Conservation (phyloP, 2,329 filamentous ascomycete species). For the Rhexocercosporidium sp. region DNA sequence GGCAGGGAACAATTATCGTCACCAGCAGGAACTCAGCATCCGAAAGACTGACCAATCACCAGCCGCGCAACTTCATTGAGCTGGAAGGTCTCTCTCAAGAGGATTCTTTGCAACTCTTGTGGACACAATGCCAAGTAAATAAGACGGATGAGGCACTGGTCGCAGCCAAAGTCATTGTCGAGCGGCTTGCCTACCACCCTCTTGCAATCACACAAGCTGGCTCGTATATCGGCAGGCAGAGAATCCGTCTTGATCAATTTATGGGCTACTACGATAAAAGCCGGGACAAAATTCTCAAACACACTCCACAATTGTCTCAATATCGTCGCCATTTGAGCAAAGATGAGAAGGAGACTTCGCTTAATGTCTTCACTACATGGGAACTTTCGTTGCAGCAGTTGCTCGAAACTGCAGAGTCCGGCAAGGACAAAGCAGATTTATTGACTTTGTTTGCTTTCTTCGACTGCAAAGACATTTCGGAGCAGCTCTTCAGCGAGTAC, state of each 20-base stretch:
- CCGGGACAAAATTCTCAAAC: constrained; percentile 23
- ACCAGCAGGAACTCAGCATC: constrained; percentile 26
- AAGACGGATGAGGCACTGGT: neutral
- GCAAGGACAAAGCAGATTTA: constrained; percentile 15
- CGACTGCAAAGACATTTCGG: constrained; percentile 31
- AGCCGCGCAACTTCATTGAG: constrained; percentile 17
- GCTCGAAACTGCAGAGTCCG: constrained; percentile 1
- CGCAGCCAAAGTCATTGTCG: constrained; percentile 24
- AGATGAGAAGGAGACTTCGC: constrained; percentile 21
- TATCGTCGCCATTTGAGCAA: constrained; percentile 24
- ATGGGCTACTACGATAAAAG: constrained; percentile 26
- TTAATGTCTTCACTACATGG: constrained; percentile 38
- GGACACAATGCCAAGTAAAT: constrained; percentile 1
- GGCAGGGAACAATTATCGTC: constrained; percentile 27
- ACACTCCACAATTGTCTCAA: constrained; percentile 30
- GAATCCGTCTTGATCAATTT: constrained; percentile 31
- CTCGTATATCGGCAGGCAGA: constrained; percentile 34
- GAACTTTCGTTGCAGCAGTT: constrained; percentile 36
- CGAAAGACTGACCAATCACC: neutral
- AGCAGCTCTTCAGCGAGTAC: constrained; percentile 33
- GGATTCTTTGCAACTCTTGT: constrained; percentile 28
- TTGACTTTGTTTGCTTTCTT: constrained; percentile 37
- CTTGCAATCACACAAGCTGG: constrained; percentile 40
- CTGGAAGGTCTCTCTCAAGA: constrained; percentile 21
- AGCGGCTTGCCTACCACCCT: constrained; percentile 33